Base-by-base conservation (phyloP, 1,284 basidiomycete species). In the Ceratobasidium sp. region DNA sequence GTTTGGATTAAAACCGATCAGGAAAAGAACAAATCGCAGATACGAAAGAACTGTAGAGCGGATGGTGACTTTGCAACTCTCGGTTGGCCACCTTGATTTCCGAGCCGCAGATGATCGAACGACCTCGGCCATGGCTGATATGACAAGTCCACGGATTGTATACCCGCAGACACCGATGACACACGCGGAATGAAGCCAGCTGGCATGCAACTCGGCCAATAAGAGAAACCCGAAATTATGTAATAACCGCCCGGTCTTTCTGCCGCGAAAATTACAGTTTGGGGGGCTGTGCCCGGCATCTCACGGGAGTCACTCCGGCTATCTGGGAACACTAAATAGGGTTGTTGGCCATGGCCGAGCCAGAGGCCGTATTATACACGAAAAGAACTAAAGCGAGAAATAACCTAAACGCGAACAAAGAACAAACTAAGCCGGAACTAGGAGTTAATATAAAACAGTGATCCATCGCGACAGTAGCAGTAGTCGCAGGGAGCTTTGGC, bases 141-240 rank as follows among this genome's bases (percentile, higher is more conserved):
- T 59, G 56, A 59, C 56, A 39, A 37, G 56, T 4, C 31, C 56
- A 37, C 56, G 56, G 56, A 8, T 16, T n/a, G 31, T 59, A n/a
- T 59, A 7, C 31, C 56, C 56, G 56, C 34, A 37, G n/a, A 59
- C 34, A 9, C n/a, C 56, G 56, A 59, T 59, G n/a, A 29, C 56
- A 7, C 1, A 59, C 19, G 16, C 56, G 16, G 37, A 29, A 59
- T 59, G 31, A 34, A 59, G 34, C 8, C 34, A 34, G 11, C 29
- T 8, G 53, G 53, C 53, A 31, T 56, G 14, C 27, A 31, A 24
- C 53, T 56, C 53, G 53, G 53, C 53, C 53, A 56, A 56, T 7
- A 31, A 4, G 53, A 22, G 11, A 3, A 29, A 56, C 53, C 53
- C 53, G 53, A 56, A 24, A 6, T 56, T 29, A 56, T 7, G 19